Evolutionary conservation across 2,329 filamentous ascomycete genomes (phyloP).

Genomic region (Exophiala sideris): DNA sequence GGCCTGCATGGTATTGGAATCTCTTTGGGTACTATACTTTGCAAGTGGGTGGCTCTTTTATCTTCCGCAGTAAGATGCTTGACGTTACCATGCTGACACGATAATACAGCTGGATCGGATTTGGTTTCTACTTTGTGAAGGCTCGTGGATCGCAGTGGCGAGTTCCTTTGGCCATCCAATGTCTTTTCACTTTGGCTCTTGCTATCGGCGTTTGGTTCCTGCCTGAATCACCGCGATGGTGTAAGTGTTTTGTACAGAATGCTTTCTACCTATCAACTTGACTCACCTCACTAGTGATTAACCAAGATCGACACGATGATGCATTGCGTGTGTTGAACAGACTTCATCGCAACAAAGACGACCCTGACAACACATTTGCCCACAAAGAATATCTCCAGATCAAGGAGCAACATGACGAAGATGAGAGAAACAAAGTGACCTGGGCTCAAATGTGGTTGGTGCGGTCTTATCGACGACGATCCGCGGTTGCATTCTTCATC

Average conservation of each 20-base stretch:
- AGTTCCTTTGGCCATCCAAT: constrained; percentile 67
- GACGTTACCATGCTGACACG: constrained; percentile 13
- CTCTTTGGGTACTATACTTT: constrained; percentile 7
- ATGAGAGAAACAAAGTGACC: constrained; percentile 7
- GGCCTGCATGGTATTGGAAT: constrained; percentile 31
- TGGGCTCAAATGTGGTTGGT: constrained; percentile 11
- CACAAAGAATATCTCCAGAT: constrained; percentile 14
- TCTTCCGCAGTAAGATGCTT: neutral
- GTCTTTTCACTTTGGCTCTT: constrained; percentile 63
- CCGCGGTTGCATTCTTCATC: constrained; percentile 29
- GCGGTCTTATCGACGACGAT: constrained; percentile 15
- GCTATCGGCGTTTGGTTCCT: constrained; percentile 69
- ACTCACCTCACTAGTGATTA: constrained; percentile 25
- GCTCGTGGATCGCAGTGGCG: constrained; percentile 53
- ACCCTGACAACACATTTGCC: constrained; percentile 8
- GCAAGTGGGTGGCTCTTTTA: constrained; percentile 1
- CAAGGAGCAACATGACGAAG: constrained; percentile 14
- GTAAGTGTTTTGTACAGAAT: constrained; percentile 8
- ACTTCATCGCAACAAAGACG: constrained; percentile 11
- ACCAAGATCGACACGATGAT: constrained; percentile 35
- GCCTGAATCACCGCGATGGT: constrained; percentile 74
- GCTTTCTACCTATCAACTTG: constrained; percentile 18
- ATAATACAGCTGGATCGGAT: constrained; percentile 28
- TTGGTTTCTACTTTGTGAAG: constrained; percentile 29
- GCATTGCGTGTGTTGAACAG: constrained; percentile 35